These are phyloP conservation scores for Syzygium syzygioides DNA, from an alignment of 441 rosid species.

Conservation along the genomic window DNA sequence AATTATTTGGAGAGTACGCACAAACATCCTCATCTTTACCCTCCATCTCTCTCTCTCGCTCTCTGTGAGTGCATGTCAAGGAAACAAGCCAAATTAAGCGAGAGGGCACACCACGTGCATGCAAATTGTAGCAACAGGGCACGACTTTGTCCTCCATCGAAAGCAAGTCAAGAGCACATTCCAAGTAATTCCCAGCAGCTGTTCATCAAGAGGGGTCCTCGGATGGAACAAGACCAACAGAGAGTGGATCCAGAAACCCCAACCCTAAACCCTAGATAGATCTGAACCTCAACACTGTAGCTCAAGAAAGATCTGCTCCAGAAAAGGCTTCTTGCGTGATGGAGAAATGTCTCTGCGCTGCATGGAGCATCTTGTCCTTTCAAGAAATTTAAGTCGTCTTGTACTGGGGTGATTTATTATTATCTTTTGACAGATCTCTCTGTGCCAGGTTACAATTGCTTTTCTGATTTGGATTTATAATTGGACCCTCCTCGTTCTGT, in stretches of 20 bases:
- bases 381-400: background rate
- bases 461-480: background rate
- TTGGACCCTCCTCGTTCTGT: background rate
- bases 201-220: background rate
- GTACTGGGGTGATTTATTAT: background rate
- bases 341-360: constrained; percentile 8
- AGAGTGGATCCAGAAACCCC: background rate
- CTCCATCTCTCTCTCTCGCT: background rate
- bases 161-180: background rate
- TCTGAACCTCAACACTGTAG: background rate
- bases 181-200: background rate
- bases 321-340: background rate
- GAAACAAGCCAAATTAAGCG: background rate
- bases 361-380: constrained; percentile 3
- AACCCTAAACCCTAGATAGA: background rate
- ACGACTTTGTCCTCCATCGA: background rate
- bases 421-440: background rate
- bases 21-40: background rate
- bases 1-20: background rate
- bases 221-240: background rate
- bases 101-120: background rate
- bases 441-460: background rate
- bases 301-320: background rate
- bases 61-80: background rate
- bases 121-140: background rate